Evolutionary conservation across 805 yeast genomes (phyloP).

Genomic region (Lipomyces lipofer): DNA sequence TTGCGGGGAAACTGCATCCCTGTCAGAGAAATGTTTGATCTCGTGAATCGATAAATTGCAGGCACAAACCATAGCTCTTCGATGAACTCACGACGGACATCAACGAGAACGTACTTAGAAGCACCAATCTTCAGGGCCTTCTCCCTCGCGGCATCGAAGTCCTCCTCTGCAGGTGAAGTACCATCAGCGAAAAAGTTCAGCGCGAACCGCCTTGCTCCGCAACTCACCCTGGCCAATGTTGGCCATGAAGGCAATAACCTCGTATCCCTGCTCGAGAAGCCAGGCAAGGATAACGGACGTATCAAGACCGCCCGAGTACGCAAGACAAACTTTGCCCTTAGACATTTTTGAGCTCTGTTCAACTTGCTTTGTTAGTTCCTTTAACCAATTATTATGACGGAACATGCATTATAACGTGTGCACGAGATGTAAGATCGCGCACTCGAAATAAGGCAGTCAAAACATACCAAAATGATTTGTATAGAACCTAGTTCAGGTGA

Average conservation of each 20-base stretch:
- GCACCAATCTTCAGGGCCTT: constrained; percentile 98
- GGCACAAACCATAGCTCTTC: constrained; percentile 65
- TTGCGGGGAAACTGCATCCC: constrained; percentile 79
- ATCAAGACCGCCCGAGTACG: constrained; percentile 98
- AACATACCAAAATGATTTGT: too few species aligned
- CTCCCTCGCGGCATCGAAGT: constrained; percentile 93
- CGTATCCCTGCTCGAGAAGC: constrained; percentile 97
- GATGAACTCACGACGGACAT: constrained; percentile 93
- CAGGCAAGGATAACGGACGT: constrained; percentile 97
- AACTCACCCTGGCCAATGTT: constrained; percentile 77
- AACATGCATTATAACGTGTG: too few species aligned
- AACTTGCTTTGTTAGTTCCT: too few species aligned
- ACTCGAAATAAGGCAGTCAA: too few species aligned
- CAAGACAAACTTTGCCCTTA: constrained; percentile 98
- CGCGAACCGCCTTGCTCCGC: neutral
- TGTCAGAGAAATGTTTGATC: neutral
- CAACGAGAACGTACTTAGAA: constrained; percentile 88
- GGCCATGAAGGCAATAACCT: constrained; percentile 97
- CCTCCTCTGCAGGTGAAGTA: constrained; percentile 67
- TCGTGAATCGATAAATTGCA: neutral
- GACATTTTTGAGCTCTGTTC: constrained; percentile 49
- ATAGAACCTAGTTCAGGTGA: too few species aligned
- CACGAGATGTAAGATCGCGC: too few species aligned
- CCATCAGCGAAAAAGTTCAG: neutral
- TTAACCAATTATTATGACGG: too few species aligned